Conservation (phyloP, 805 yeast species). For the Saccharomycodes ludwigii region DNA sequence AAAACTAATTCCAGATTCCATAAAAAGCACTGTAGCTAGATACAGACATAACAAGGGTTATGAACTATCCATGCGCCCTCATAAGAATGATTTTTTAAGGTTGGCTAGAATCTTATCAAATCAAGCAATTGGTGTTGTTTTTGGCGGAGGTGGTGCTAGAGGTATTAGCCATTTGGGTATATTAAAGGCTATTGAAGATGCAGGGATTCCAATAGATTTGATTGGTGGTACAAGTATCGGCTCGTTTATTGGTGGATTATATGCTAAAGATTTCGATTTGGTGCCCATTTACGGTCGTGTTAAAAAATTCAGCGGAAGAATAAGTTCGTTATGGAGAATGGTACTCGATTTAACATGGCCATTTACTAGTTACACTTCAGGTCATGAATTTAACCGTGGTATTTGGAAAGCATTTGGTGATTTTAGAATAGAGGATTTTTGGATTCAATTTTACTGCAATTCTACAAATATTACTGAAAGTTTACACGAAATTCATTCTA, state of each 20-base stretch:
- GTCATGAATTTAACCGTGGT: constrained; percentile 94
- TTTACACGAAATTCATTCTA: constrained; percentile 84
- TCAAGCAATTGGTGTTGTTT: constrained; percentile 84
- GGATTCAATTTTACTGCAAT: constrained; percentile 82
- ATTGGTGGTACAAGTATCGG: constrained; percentile 97
- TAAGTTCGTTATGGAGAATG: constrained; percentile 79
- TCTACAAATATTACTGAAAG: constrained; percentile 93
- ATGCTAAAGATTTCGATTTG: constrained; percentile 82
- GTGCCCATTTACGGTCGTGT: constrained; percentile 87
- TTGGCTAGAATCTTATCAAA: constrained; percentile 84
- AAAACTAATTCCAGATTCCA: constrained; percentile 20
- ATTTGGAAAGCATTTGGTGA: constrained; percentile 96
- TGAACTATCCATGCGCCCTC: constrained; percentile 25
- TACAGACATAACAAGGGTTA: constrained; percentile 13
- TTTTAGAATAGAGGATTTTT: constrained; percentile 85
- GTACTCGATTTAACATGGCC: constrained; percentile 83
- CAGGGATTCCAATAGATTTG: constrained; percentile 86
- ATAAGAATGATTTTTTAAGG: constrained; percentile 81
- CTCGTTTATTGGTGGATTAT: constrained; percentile 87
- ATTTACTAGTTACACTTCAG: constrained; percentile 87
- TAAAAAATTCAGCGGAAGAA: constrained; percentile 71
- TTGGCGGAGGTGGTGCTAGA: constrained; percentile 97
- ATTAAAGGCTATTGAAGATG: constrained; percentile 78
- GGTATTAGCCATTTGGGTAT: constrained; percentile 91
- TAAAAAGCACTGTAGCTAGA: constrained; percentile 27